Base-by-base conservation (phyloP, 202 grass and related monocot species). In the Hordeum pubiflorum region DNA sequence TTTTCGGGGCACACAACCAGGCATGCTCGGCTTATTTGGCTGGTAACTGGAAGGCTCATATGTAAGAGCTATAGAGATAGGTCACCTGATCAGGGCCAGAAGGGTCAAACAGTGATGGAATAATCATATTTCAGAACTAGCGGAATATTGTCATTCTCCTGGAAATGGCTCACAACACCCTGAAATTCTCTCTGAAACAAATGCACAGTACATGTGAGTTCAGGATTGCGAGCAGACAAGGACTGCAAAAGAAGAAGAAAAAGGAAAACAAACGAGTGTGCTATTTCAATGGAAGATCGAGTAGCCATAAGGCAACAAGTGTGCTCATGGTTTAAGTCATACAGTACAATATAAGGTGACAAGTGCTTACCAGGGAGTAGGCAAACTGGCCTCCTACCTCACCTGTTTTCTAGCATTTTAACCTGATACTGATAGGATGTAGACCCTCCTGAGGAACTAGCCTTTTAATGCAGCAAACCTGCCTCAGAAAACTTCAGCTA, bases 401-500 rank as follows among this genome's bases (percentile, higher is more conserved):
- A 60, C 82, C 63, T 60, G 85, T 86, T 85, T 33, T 85, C 50
- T 93, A 83, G 5, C 5, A 33, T 33, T 33, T 3, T 33, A 4
- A 4, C 0, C 3, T 4, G 32, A 79, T 93, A 83, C 85, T 87
- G 55, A 88, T 90, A 81, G 86, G 87, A 80, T 90, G 82, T 58
- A 83, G 70, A 54, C 88, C 91, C 76, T 93, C 90, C 55, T 88
- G 91, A 26, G 88, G 91, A 48, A 88, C 88, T 20, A 93, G 76
- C 70, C 88, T 85, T 58, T 80, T 90, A 78, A 86, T 86, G 52
- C 88, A 93, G 44, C 78, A 86, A 82, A 93, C 88, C 85, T 90
- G 81, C 41, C 36, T 66, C 33, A 20, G 17, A 21, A 66, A 66
- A 20, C 36, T 66, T 66, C 33, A 60, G 58, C 27, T 60, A 26